Conservation (phyloP, 768 basidiomycete genomes). For the Hemileccinum impolitum region DNA sequence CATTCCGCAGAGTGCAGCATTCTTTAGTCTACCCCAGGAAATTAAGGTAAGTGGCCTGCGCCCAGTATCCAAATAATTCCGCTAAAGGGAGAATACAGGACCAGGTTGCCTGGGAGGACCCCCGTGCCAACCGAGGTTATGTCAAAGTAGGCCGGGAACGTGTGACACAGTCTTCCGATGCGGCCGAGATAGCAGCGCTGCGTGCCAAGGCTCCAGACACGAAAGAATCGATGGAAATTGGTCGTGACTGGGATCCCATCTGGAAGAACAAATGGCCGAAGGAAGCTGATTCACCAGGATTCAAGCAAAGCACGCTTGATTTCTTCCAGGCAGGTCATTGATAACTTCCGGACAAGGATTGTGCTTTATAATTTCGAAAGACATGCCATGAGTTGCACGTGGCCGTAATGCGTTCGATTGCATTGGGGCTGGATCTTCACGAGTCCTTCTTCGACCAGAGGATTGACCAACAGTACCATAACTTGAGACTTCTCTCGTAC, state of each 20-base stretch:
- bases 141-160: slow-evolving; percentile 79
- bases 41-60: slow-evolving; percentile 44
- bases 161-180: slow-evolving; percentile 69
- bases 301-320: slow-evolving; percentile 68
- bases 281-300: slow-evolving; percentile 57
- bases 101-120: slow-evolving; percentile 77
- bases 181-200: slow-evolving; percentile 67
- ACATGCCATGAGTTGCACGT: slow-evolving; percentile 75
- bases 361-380: slow-evolving; percentile 32
- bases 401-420: slow-evolving; percentile 81
- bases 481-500: slow-evolving; percentile 77
- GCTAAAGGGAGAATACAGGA: slow-evolving; percentile 35
- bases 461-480: slow-evolving; percentile 76
- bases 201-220: slow-evolving; percentile 75
- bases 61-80: neutral
- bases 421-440: slow-evolving; percentile 69
- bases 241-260: slow-evolving; percentile 72
- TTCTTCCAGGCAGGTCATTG: slow-evolving; percentile 59
- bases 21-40: slow-evolving; percentile 64
- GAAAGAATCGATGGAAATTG: slow-evolving; percentile 89
- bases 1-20: slow-evolving; percentile 60
- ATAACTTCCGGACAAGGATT: neutral
- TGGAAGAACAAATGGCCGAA: slow-evolving; percentile 84
- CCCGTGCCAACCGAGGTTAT: slow-evolving; percentile 82
- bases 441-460: slow-evolving; percentile 75